A percentile compares a stretch with the other conserved stretches of the same genome.
Conservation (phyloP, 495 filamentous ascomycete species). For the Amphirosellinia nigrospora region DNA sequence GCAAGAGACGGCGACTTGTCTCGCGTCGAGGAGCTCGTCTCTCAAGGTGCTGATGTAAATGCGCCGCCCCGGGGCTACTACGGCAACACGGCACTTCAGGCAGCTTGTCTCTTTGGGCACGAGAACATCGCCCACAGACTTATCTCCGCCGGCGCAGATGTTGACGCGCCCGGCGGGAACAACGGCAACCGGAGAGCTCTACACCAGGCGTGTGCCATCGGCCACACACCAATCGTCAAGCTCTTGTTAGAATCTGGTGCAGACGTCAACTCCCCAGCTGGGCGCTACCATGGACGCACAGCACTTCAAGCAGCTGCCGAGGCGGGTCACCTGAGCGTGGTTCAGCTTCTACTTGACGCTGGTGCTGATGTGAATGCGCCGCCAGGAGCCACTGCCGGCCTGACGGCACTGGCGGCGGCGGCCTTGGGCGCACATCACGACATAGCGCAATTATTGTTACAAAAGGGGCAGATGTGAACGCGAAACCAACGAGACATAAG, state of each 20-base stretch:
- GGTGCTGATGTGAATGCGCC: constrained; percentile 40
- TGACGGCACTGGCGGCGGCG: constrained; percentile 37
- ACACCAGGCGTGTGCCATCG: constrained; percentile 38
- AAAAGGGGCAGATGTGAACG: constrained; percentile 33
- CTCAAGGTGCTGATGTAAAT: constrained; percentile 34
- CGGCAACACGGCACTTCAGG: constrained; percentile 44
- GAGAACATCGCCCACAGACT: constrained; percentile 36
- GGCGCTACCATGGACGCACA: constrained; percentile 35
- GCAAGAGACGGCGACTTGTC: constrained; percentile 30
- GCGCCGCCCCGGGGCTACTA: constrained; percentile 39
- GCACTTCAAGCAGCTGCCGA: constrained; percentile 43
- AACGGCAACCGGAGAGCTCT: constrained; percentile 40
- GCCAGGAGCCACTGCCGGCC: constrained; percentile 28
- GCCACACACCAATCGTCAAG: constrained; percentile 34
- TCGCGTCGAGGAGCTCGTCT: constrained; percentile 29
- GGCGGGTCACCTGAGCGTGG: constrained; percentile 28
- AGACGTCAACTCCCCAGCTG: constrained; percentile 32
- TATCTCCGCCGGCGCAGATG: constrained; percentile 34
- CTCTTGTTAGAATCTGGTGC: constrained; percentile 32
- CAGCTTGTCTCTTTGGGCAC: constrained; percentile 40
- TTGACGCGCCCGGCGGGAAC: constrained; percentile 42
- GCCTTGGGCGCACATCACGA: constrained; percentile 33
- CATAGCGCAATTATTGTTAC: constrained; percentile 32
- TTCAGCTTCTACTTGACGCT: constrained; percentile 34
- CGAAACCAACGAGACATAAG: constrained; percentile 29